Evolutionary conservation across 805 yeast species (phyloP).

Genomic region (Candida pini): DNA sequence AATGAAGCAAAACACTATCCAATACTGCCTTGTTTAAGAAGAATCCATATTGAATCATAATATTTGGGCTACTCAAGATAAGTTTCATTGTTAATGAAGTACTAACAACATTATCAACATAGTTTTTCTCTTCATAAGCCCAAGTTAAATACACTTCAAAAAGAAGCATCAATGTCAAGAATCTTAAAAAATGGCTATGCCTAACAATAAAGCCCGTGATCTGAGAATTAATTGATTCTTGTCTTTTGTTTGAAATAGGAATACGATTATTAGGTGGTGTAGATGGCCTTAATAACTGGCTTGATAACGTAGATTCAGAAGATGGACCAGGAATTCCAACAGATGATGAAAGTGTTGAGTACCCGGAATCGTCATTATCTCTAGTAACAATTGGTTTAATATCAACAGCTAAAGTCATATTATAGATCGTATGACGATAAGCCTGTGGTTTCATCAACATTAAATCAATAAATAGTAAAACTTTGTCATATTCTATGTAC

Average conservation of each 20-base stretch:
- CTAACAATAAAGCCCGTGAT: slow-evolving; percentile 3
- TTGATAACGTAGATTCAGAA: too few species aligned
- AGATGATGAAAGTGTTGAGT: background rate
- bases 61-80: slow-evolving; percentile 31
- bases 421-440: slow-evolving; percentile 80
- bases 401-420: slow-evolving; percentile 29
- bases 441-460: slow-evolving; percentile 83
- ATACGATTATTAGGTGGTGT: background rate
- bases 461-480: slow-evolving; percentile 76
- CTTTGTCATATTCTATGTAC: slow-evolving; percentile 86
- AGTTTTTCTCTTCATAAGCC: slow-evolving; percentile 78
- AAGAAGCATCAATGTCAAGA: slow-evolving; percentile 58
- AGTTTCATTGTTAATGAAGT: slow-evolving; percentile 21
- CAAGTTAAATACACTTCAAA: slow-evolving; percentile 89
- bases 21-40: slow-evolving; percentile 49
- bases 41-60: slow-evolving; percentile 47
- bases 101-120: slow-evolving; percentile 15
- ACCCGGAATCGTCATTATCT: background rate
- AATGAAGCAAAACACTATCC: slow-evolving; percentile 17
- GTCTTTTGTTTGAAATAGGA: background rate
- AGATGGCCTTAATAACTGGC: too few species aligned
- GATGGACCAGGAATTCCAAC: background rate
- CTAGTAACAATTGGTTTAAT: slow-evolving; percentile 26
- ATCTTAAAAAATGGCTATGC: slow-evolving; percentile 30
- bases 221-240: background rate